Evolutionary conservation across 2,329 filamentous ascomycete species (phyloP).

Genomic region (Ascochyta lentis): DNA sequence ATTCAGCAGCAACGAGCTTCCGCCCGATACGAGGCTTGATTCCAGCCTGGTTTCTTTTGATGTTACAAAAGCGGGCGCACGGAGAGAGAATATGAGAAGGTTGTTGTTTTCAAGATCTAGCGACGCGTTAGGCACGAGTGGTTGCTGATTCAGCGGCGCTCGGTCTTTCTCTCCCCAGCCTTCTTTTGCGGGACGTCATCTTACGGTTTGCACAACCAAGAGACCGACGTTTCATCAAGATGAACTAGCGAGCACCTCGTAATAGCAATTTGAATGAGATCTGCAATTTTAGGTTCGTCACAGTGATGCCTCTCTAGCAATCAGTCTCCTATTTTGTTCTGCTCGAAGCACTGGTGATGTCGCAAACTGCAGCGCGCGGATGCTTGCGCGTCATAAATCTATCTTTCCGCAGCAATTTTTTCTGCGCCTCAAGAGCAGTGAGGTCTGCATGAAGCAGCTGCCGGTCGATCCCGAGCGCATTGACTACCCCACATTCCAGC

Average conservation of each 20-base stretch:
- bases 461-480: slow-evolving; percentile 14
- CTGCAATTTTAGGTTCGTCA: neutral
- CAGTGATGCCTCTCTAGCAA: neutral
- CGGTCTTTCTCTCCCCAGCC: neutral
- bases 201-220: slow-evolving; percentile 6
- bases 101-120: neutral
- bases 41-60: too few species aligned
- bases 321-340: too few species aligned
- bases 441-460: slow-evolving; percentile 4
- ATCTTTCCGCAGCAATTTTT: neutral
- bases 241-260: neutral
- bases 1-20: too few species aligned
- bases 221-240: slow-evolving; percentile 9
- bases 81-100: neutral
- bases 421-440: neutral
- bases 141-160: neutral
- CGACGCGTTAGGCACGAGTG: neutral
- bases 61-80: too few species aligned
- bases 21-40: too few species aligned
- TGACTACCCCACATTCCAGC: slow-evolving; percentile 22
- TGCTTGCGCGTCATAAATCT: neutral
- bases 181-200: slow-evolving; percentile 2
- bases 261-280: neutral
- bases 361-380: neutral
- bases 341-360: neutral